Evolutionary conservation across 768 basidiomycete genomes (phyloP), one percentile per base, ranked within the genome.

Genomic region (Tremella mesenterica): DNA sequence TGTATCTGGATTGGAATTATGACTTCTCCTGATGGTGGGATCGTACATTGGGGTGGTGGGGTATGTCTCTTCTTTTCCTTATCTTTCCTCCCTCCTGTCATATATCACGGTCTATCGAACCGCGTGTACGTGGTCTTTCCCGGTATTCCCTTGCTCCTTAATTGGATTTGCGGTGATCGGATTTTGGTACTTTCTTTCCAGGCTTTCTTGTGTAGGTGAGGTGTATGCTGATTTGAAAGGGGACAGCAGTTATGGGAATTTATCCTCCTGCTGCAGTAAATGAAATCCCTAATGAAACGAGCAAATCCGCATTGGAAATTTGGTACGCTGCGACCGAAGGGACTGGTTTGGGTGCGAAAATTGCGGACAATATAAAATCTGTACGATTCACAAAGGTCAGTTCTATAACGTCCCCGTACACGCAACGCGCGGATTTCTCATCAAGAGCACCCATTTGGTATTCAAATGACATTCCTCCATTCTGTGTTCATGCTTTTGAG

Each of bases 1-100:
- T 38, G 53, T 7, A 61, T 61, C 21, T 70, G 65, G 65, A 63
- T 70, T 33, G 68, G 65, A 23, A 47, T 70, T 2, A 62, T 70
- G 58, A 60, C 63, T 14, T 48, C 33, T 20, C 62, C 59, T 26
- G 57, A 65, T 27, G 65, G 65, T 1, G 41, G 47, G n/a, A 27
- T 59, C 0, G 67, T 69, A 13, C 44, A 41, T 20, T 69, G 67
- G 67, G 38, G 52, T 54, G 64, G 60, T 2, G 45, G 63, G 52
- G 67, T 48, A 31, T 9, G 47, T 48, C 9, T 48, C n/a, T 3
- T 41, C 6, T 14, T 14, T 16, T 18, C 38, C 23, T 5, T 16
- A 14, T n/a, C 38, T 23, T n/a, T 8, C n/a, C 38, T 41, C n/a
- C n/a, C 38, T 10, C 10, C 12, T 34, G 38, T 23, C 38, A 41